phyloP scores from a whole-genome alignment of 1,284 basidiomycete genomes.

The Trichosporon sp. region DNA sequence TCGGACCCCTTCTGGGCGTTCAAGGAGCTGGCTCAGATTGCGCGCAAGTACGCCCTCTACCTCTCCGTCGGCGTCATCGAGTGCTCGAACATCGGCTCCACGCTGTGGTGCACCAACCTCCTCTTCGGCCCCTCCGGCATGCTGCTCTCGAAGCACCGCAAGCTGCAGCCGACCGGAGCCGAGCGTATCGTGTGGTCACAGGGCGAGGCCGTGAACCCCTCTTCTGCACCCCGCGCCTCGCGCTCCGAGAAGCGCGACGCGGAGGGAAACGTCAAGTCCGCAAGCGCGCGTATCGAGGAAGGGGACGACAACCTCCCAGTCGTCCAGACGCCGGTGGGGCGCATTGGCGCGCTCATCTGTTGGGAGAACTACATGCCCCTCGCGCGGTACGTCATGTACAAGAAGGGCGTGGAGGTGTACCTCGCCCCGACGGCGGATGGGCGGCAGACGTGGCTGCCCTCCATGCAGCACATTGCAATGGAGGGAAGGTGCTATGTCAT shows the following conservation, averaged over 20 bases:
- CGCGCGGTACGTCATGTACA: conserved; percentile 51
- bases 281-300: conserved; percentile 22
- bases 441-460: conserved; percentile 65
- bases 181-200: conserved; percentile 73
- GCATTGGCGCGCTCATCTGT: conserved; percentile 67
- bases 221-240: background rate
- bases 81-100: conserved; percentile 62
- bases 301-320: conserved; percentile 49
- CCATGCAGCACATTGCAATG: conserved; percentile 72
- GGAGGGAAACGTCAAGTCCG: conserved; percentile 23
- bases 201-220: conserved; percentile 51
- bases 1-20: conserved; percentile 35
- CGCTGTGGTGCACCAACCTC: conserved; percentile 70
- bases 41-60: conserved; percentile 55
- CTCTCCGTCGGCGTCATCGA: conserved; percentile 72
- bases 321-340: conserved; percentile 55
- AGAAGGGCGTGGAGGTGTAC: conserved; percentile 55
- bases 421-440: conserved; percentile 63
- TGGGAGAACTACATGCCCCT: conserved; percentile 82
- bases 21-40: conserved; percentile 34
- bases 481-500: conserved; percentile 78
- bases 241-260: conserved; percentile 43
- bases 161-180: conserved; percentile 69
- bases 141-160: conserved; percentile 69
- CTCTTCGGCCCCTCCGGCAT: conserved; percentile 66